These are phyloP conservation scores for Isabelozyma gotoi DNA, from an alignment of 805 yeast species.

Conservation along the genomic window DNA sequence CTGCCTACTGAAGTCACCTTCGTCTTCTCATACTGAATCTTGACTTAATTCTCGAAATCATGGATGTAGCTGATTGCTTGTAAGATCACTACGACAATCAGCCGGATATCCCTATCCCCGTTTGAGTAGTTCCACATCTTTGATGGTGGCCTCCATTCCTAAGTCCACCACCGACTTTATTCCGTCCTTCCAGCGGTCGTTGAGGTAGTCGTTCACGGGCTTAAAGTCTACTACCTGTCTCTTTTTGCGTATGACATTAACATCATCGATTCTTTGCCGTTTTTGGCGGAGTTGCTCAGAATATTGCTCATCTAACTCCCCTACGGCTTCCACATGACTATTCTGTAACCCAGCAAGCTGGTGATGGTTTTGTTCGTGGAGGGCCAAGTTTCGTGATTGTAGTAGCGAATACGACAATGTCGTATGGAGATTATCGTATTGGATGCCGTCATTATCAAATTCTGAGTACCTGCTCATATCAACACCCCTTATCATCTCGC, in stretches of 20 bases:
- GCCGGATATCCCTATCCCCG: no score
- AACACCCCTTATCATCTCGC: constrained; percentile 28
- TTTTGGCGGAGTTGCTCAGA: constrained; percentile 30
- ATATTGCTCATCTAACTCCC: constrained; percentile 20
- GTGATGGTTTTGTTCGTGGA: constrained; percentile 31
- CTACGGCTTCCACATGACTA: constrained; percentile 23
- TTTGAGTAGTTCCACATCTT: neutral
- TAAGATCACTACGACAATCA: no score
- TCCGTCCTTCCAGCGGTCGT: constrained; percentile 52
- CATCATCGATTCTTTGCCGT: constrained; percentile 40
- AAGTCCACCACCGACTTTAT: constrained; percentile 38
- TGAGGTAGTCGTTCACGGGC: constrained; percentile 45
- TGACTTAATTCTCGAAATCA: no score
- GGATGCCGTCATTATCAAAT: constrained; percentile 15
- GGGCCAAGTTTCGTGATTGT: constrained; percentile 39
- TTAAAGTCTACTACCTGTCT: constrained; percentile 41
- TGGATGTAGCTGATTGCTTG: no score
- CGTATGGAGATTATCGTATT: constrained; percentile 27
- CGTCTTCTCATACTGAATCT: no score
- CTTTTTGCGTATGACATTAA: constrained; percentile 41
- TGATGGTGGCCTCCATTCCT: constrained; percentile 24
- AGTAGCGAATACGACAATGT: constrained; percentile 40
- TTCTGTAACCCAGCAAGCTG: constrained; percentile 39
- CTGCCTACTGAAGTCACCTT: no score
- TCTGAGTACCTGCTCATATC: constrained; percentile 30